Base-by-base conservation (phyloP, 495 filamentous ascomycete species). In the Penicillium roqueforti region DNA sequence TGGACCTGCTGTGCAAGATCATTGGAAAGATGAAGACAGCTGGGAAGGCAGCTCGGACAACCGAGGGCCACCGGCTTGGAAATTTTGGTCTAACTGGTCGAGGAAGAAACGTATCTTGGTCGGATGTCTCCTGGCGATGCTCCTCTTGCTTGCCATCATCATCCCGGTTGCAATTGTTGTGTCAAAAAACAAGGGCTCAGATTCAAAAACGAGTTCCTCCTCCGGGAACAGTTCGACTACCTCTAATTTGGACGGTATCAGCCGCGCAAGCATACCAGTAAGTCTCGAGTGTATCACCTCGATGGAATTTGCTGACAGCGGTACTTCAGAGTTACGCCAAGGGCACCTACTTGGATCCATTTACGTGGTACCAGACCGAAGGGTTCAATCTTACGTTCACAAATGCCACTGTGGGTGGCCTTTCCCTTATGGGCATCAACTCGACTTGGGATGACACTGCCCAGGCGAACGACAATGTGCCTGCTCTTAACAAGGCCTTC, bases 311-410 rank as follows among this genome's bases (percentile, higher is more conserved):
- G 37, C 36, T 47, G 9, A 23, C 40, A 10, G 6, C 43, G 1
- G 1, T 16, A 22, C 13, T 38, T 16, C 46, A 77, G 74, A 55
- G 73, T 10, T 74, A 76, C 18, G 85, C 83, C 22, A 82, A 86
- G 63, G 91, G 89, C 0, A 87, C 87, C 0, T 82, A 86, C 54
- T 74, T 96, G 14, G 93, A 99, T 68, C 95, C 95, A 0, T 96
- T 89, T 55, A 85, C 87, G 11, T 99, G 95, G 95, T 87, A 87
- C 45, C 88, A 96, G 58, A 97, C 92, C 2, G 81, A 76, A 2
- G 91, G 90, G 61, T 95, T 97, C 69, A 99, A 99, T 64, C 74
- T 95, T 50, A 97, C 95, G 0, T 99, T 92, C 65, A 99, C 95
- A 0, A 81, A 84, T 59, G 83, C 80, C 32, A 92, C 83, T 1